phyloP scores from a whole-genome alignment of 73 alveolate genomes.

The Paramecium biaurelia region DNA sequence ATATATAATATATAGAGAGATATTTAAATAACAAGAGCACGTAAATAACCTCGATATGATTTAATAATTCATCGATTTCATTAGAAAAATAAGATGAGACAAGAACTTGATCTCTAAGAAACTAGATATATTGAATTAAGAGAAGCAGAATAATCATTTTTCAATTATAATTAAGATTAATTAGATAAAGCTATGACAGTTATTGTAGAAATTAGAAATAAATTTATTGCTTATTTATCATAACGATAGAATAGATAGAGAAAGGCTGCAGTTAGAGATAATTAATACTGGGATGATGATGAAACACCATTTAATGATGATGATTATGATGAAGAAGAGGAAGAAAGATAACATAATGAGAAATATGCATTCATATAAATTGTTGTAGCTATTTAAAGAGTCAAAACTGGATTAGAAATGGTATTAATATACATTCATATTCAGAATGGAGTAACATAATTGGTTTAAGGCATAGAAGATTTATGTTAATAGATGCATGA shows the following conservation, averaged over 20 bases:
- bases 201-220: background rate
- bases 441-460: conserved; percentile 8
- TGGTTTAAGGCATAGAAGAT: conserved; percentile 19
- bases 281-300: background rate
- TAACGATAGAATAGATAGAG: conserved; percentile 8
- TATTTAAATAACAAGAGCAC: background rate
- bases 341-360: conserved; percentile 34
- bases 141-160: background rate
- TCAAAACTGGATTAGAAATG: background rate
- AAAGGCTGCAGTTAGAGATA: background rate
- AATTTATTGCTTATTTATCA: conserved; percentile 3
- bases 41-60: conserved; percentile 36
- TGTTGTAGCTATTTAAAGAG: background rate
- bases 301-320: background rate
- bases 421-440: background rate
- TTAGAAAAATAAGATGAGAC: conserved; percentile 8
- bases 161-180: conserved; percentile 28
- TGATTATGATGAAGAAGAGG: conserved; percentile 46
- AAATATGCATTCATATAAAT: conserved; percentile 20
- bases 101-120: background rate
- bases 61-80: background rate
- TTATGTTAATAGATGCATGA: conserved; percentile 40
- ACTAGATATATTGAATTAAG: conserved; percentile 21
- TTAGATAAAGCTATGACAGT: conserved; percentile 19
- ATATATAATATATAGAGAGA: background rate